Percentiles rank a stretch among this genome's conserved stretches.
phyloP scores from a whole-genome alignment of 768 basidiomycete genomes.

The Kwoniella sp. region DNA sequence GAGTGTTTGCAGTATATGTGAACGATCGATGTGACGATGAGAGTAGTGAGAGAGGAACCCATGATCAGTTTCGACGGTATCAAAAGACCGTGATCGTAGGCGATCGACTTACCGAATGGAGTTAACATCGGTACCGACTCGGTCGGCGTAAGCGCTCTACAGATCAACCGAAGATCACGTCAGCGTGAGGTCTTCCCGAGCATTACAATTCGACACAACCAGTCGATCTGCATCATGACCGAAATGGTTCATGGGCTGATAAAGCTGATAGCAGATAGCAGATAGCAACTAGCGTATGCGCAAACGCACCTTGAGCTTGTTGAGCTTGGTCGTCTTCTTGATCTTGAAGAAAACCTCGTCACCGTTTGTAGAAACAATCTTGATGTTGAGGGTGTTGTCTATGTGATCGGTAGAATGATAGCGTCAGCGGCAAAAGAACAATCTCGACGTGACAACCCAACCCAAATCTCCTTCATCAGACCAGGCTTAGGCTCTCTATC shows the following conservation, averaged over 20 bases:
- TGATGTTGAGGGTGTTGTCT: slow-evolving; percentile 50
- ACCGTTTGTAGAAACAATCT: slow-evolving; percentile 58
- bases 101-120: slow-evolving; percentile 88
- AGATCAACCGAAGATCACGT: slow-evolving; percentile 5
- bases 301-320: slow-evolving; percentile 75
- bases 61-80: too few relatives aligned
- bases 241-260: too few relatives aligned
- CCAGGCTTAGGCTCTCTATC: too few relatives aligned
- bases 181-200: slow-evolving; percentile 15
- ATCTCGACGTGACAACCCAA: neutral
- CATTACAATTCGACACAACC: too few relatives aligned
- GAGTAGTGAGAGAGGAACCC: too few relatives aligned
- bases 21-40: too few relatives aligned
- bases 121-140: slow-evolving; percentile 83
- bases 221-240: neutral
- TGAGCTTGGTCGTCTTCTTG: slow-evolving; percentile 86
- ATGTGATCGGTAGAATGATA: neutral
- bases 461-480: too few relatives aligned
- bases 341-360: slow-evolving; percentile 98
- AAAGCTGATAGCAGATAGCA: too few relatives aligned
- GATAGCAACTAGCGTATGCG: too few relatives aligned
- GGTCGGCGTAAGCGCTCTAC: slow-evolving; percentile 76
- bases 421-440: slow-evolving; percentile 14
- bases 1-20: too few relatives aligned
- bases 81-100: too few relatives aligned